Base-by-base conservation (phyloP, 345 rosid species). In the Linum trigynum region DNA sequence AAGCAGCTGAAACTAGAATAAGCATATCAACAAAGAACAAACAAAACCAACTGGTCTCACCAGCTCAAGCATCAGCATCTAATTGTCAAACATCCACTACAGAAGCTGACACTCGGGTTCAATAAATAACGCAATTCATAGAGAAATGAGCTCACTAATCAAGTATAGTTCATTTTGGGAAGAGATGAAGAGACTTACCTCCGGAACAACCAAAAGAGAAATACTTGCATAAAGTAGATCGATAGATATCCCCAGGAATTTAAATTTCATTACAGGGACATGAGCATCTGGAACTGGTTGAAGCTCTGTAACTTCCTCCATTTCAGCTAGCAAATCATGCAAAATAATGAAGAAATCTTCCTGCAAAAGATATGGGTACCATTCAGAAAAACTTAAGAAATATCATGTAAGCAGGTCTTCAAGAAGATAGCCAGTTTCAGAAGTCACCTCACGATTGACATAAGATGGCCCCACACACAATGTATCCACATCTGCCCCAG, bases 181-280 rank as follows among this genome's bases (percentile, higher is more conserved):
- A 53, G 61, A 37, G 38, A 9, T 36, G 11, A 37, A 41, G 43
- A 39, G 41, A 61, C 69, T 74, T 74, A 74, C 72, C 55, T 74
- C 66, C 5, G 72, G 77, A 39, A 74, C 77, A 65, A 74, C 77
- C 72, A 69, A 61, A 64, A 59, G 69, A 38, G 77, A 74, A 53
- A 74, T 65, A 16, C 77, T 69, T 1, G 73, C 77, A 74, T 74
- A 74, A 61, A 74, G 65, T 11, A 62, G 77, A 61, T 74, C 77
- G 40, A 74, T 69, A 36, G 77, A 74, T 74, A 74, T 74, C 56
- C 73, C 77, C 50, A 51, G 62, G 58, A 74, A 74, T 65, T 74
- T 74, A 59, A 74, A 74, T 66, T 69, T 74, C 77, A 74, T 69
- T 12, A 74, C 69, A 5, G 77, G 77, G 15, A 74, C 77, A 55